Conservation (phyloP, 768 basidiomycete species). For the Exsudoporus frostii region DNA sequence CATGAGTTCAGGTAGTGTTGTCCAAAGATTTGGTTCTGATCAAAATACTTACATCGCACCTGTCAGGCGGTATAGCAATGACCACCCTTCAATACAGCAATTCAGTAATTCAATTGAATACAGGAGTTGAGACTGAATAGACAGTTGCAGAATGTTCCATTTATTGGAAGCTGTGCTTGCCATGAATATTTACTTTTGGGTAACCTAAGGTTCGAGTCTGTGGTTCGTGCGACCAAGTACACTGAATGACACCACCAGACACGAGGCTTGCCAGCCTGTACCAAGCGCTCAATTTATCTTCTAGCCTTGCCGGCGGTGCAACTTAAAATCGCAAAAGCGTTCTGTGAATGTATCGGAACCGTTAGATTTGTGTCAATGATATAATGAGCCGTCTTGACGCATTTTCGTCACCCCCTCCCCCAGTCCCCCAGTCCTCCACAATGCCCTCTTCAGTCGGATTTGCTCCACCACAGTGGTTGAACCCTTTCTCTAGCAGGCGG, state of each 20-base stretch:
- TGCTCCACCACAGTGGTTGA: neutral
- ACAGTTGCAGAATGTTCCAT: neutral
- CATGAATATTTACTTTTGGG: neutral
- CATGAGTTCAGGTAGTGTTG: neutral
- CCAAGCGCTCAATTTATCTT: neutral
- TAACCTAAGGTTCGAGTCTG: neutral
- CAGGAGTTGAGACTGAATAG: neutral
- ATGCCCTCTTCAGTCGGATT: neutral
- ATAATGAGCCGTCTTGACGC: too few species aligned
- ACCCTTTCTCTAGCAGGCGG: neutral
- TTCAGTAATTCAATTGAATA: neutral
- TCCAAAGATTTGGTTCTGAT: neutral
- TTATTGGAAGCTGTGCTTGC: neutral
- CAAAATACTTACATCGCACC: neutral
- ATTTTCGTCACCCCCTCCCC: too few species aligned
- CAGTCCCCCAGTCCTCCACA: neutral
- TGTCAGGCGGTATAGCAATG: neutral
- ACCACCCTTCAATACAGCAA: too few species aligned
- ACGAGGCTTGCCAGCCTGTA: slow-evolving; percentile 2
- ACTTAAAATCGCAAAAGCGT: neutral
- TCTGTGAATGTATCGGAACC: too few species aligned
- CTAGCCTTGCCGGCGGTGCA: neutral
- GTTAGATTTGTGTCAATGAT: too few species aligned
- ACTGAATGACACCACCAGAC: neutral
- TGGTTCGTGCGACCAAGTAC: neutral